phyloP scores from a whole-genome alignment of 164 flowering plant genomes.

The Stephania cephalantha region DNA sequence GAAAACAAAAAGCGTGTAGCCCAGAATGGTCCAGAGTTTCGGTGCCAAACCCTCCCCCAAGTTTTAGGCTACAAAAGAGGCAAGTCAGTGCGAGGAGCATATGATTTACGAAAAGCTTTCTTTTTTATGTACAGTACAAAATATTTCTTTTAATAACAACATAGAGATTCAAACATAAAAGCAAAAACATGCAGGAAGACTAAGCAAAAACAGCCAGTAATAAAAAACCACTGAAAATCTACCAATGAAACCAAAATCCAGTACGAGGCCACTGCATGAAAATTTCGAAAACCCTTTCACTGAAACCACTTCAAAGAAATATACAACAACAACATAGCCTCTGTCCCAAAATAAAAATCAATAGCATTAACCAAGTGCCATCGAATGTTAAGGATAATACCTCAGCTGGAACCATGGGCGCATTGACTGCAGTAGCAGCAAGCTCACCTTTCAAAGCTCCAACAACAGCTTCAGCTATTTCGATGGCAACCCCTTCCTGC shows the following conservation, averaged over 20 bases:
- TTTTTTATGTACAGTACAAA: too few species aligned
- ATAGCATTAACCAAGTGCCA: background rate
- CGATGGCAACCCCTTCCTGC: conserved; percentile 40
- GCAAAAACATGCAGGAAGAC: too few species aligned
- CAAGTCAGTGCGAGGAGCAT: too few species aligned
- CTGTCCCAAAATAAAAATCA: background rate
- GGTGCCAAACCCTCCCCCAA: background rate
- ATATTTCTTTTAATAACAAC: too few species aligned
- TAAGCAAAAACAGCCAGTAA: too few species aligned
- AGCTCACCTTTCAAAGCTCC: conserved; percentile 31
- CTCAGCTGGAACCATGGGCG: conserved; percentile 62
- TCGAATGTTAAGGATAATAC: conserved; percentile 22
- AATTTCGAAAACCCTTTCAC: background rate
- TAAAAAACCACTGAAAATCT: background rate
- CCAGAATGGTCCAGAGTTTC: background rate
- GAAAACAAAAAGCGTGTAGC: background rate
- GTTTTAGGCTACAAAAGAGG: background rate
- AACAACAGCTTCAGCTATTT: conserved; percentile 31
- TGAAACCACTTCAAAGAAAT: background rate
- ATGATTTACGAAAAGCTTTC: too few species aligned
- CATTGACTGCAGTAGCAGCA: conserved; percentile 27
- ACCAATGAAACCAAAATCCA: too few species aligned
- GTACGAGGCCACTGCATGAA: too few species aligned
- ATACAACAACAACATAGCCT: too few species aligned
- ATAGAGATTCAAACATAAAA: too few species aligned